These are phyloP conservation scores for Phlebiopsis gigantea DNA, from an alignment of 768 basidiomycete genomes.

Conservation along the genomic window DNA sequence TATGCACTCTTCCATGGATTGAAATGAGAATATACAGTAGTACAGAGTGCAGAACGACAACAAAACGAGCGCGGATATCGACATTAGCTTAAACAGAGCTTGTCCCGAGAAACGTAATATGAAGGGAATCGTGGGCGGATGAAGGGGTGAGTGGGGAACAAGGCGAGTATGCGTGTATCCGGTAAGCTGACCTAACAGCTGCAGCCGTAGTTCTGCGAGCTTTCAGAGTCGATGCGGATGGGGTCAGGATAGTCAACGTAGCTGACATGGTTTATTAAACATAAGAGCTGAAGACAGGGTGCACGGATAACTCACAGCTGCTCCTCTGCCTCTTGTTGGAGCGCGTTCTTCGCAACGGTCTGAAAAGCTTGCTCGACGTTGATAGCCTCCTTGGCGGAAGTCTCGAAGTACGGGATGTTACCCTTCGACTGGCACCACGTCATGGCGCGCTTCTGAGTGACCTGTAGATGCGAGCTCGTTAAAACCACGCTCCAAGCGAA, in stretches of 20 bases:
- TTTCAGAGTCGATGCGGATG: slow-evolving; percentile 93
- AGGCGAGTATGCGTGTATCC: slow-evolving; percentile 11
- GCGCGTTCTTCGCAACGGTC: slow-evolving; percentile 98
- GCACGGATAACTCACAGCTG: slow-evolving; percentile 65
- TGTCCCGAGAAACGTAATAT: neutral
- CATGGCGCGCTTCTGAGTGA: slow-evolving; percentile 99
- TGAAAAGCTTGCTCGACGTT: slow-evolving; percentile 99
- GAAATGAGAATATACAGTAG: slow-evolving; percentile 7
- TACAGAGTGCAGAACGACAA: slow-evolving; percentile 10
- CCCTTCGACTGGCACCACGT: slow-evolving; percentile 99
- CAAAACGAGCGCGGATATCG: slow-evolving; percentile 7
- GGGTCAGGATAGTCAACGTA: slow-evolving; percentile 99
- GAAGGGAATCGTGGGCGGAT: neutral
- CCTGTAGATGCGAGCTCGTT: slow-evolving; percentile 41
- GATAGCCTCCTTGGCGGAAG: slow-evolving; percentile 99
- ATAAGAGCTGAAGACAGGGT: neutral
- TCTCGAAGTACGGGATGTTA: slow-evolving; percentile 99
- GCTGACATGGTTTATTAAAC: slow-evolving; percentile 34
- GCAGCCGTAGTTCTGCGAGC: slow-evolving; percentile 87
- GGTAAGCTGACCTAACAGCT: slow-evolving; percentile 54
- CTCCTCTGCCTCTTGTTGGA: slow-evolving; percentile 95
- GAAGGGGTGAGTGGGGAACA: slow-evolving; percentile 16
- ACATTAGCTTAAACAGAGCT: slow-evolving; percentile 9
- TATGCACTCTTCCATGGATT: slow-evolving; percentile 3
- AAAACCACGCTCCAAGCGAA: neutral